Base-by-base conservation (phyloP, 2,329 filamentous ascomycete genomes). In the Diaporthe caulivora region DNA sequence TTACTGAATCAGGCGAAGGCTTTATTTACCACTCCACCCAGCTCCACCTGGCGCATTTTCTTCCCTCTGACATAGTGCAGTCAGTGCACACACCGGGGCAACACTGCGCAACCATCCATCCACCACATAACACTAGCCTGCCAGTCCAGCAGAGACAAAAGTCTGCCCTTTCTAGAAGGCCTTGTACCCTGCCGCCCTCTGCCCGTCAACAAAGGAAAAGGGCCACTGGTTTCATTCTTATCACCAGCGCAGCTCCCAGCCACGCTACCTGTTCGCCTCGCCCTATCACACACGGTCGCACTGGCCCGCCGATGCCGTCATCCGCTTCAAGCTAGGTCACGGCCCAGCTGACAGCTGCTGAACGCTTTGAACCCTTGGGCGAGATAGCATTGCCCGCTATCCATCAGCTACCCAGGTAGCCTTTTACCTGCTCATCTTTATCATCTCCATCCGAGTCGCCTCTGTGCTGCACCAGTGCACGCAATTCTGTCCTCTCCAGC, bases 21-120 rank as follows among this genome's bases (percentile, higher is more conserved):
- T 60, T 60, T 71, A 71, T 71, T 71, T 60, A 71, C 68, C 54
- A 62, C 55, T 44, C 68, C 68, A 62, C 68, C 37, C 40, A 13
- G 29, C 57, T 71, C 40, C 68, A 49, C 47, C 55, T 51, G 65
- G 51, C 34, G 37, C 55, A 71, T 53, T 42, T 53, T 71, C 54
- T 60, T 51, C 44, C 44, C 29, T 51, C 44, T 51, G 51, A 13
- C 53, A 29, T 37, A 21, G 29, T 40, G 37, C 37, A 40, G 37
- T 40, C 37, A 40, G 37, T 40, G 37, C 42, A 24, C 42, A 57
- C 65, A 31, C 21, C 65, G 44, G n/a, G 37, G 40, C 15, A 26
- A 26, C 44, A 29, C 60, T 49, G 42, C 60, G 31, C 62, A 49
- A 10, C 37, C 21, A 40, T 40, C 37, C 37, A 40, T n/a, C 40